Percentiles rank a stretch among this genome's conserved stretches.
These are phyloP conservation scores for Podospora appendiculata DNA, from an alignment of 495 filamentous ascomycete genomes.

Conservation along the genomic window DNA sequence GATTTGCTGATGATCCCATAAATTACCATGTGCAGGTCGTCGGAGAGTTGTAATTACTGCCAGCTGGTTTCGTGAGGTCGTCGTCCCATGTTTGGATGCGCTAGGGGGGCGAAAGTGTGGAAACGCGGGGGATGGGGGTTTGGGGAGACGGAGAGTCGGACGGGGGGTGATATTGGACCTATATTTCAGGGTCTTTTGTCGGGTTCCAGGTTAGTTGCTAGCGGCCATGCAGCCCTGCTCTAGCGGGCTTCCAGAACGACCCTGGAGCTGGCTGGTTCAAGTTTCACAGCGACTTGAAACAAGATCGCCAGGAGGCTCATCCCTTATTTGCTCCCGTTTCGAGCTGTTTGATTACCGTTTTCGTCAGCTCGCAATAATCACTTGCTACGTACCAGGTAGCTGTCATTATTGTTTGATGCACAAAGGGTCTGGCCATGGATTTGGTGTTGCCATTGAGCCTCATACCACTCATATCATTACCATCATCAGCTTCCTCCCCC, in stretches of 20 bases:
- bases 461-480: not conserved
- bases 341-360: constrained; percentile 4
- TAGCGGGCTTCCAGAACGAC: constrained; percentile 3
- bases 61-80: too few relatives aligned
- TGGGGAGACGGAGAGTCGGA: not conserved
- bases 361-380: not conserved
- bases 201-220: not conserved
- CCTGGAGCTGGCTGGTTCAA: not conserved
- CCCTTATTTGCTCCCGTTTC: not conserved
- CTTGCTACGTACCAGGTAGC: too few relatives aligned
- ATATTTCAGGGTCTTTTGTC: constrained; percentile 2
- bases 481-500: too few relatives aligned
- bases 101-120: not conserved
- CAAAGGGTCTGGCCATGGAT: too few relatives aligned
- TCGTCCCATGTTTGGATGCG: not conserved
- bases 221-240: not conserved
- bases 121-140: too few relatives aligned
- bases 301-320: constrained; percentile 6
- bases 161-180: not conserved
- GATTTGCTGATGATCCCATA: too few relatives aligned
- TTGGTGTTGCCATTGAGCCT: not conserved
- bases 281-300: constrained; percentile 1
- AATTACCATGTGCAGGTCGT: too few relatives aligned
- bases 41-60: too few relatives aligned
- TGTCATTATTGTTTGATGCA: too few relatives aligned